phyloP scores from a whole-genome alignment of 805 yeast species.

The Zygosaccharomyces pseudorouxii region DNA sequence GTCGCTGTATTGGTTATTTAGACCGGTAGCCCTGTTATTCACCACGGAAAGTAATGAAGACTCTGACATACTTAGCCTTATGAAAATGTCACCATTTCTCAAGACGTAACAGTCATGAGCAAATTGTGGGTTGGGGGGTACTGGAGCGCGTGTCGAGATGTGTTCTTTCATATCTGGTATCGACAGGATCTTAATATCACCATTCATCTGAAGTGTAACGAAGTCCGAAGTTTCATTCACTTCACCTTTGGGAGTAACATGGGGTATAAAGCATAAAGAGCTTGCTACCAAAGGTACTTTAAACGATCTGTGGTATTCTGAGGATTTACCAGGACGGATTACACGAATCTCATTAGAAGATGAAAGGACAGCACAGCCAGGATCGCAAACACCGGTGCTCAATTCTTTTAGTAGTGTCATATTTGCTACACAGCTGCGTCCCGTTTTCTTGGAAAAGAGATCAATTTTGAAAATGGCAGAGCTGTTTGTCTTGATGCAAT shows the following conservation, averaged over 20 bases:
- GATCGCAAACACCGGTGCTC: conserved; percentile 53
- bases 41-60: conserved; percentile 41
- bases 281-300: conserved; percentile 31
- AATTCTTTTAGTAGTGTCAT: conserved; percentile 51
- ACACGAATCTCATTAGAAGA: conserved; percentile 49
- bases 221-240: conserved; percentile 43
- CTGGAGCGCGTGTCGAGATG: conserved; percentile 43
- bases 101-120: conserved; percentile 42
- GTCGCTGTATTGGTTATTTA: conserved; percentile 18
- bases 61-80: conserved; percentile 53
- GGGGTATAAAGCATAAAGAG: conserved; percentile 47
- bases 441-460: conserved; percentile 56
- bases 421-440: conserved; percentile 60
- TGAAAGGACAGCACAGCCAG: conserved; percentile 54
- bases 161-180: conserved; percentile 62
- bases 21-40: conserved; percentile 16
- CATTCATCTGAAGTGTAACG: conserved; percentile 41
- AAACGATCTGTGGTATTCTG: conserved; percentile 12
- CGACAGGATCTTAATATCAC: conserved; percentile 42
- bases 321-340: conserved; percentile 15
- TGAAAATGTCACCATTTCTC: conserved; percentile 49
- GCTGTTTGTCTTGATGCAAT: conserved; percentile 42
- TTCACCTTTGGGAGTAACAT: conserved; percentile 11
- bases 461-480: conserved; percentile 49
- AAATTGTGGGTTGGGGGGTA: conserved; percentile 37